A percentile compares a stretch with the other conserved stretches of the same genome.
phyloP scores from a whole-genome alignment of 805 yeast genomes.

The Candida sakaeoensis region DNA sequence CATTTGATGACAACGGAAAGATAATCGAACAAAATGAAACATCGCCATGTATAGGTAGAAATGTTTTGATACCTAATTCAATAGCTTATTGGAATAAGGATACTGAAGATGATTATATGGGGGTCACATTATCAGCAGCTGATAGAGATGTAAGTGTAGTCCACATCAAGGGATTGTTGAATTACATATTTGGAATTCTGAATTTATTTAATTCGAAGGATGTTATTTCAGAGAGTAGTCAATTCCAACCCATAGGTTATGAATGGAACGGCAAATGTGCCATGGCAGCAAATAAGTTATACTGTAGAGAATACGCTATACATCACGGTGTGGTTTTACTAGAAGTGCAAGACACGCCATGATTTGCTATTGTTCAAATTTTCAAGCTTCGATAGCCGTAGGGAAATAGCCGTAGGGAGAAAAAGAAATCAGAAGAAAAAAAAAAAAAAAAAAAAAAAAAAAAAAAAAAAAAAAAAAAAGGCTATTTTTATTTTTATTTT shows the following conservation, averaged over 20 bases:
- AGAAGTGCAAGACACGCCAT: background rate
- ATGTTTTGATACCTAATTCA: constrained; percentile 34
- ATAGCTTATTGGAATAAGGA: constrained; percentile 24
- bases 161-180: constrained; percentile 31
- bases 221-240: constrained; percentile 1
- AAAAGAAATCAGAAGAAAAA: too few relatives aligned
- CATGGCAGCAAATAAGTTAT: constrained; percentile 20
- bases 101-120: constrained; percentile 22
- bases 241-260: constrained; percentile 9
- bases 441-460: too few relatives aligned
- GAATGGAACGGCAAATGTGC: constrained; percentile 31
- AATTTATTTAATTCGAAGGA: constrained; percentile 7
- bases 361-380: background rate
- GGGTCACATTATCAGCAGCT: constrained; percentile 33
- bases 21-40: constrained; percentile 23
- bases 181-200: constrained; percentile 11
- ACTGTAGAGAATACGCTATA: constrained; percentile 23
- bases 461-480: too few relatives aligned
- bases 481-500: too few relatives aligned
- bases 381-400: constrained; percentile 1
- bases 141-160: constrained; percentile 34
- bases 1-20: constrained; percentile 17
- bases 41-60: constrained; percentile 29
- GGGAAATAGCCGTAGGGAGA: background rate
- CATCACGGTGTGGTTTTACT: background rate